Base-by-base conservation (phyloP, 805 yeast genomes). In the Candida palmyrensis region DNA sequence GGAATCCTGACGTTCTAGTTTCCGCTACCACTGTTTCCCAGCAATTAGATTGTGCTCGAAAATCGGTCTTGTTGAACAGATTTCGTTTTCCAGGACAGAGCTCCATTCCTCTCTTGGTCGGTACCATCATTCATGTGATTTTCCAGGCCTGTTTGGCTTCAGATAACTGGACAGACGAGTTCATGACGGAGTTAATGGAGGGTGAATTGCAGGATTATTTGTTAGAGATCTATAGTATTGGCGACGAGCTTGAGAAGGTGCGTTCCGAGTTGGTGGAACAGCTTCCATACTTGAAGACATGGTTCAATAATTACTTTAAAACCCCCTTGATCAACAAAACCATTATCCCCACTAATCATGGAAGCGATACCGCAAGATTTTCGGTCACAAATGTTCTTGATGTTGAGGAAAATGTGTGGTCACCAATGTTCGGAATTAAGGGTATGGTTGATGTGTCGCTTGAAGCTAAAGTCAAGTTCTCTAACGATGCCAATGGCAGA, bases 381-480 rank as follows among this genome's bases (percentile, higher is more conserved):
- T 65, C 80, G 0, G 77, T 83, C 0, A 64, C 75, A 11, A 77
- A 80, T 37, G 73, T 88, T 6, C 62, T 86, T 21, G 96, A 85
- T 48, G 75, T 86, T 7, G 99, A 92, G 55, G 97, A 92, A 48
- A 83, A 79, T 45, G 80, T 92, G 10, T 79, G 95, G 87, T 86
- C 97, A 0, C 95, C 97, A 0, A 71, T 75, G 50, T 88, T 73
- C 60, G 99, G 99, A 0, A 57, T 92, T 6, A 76, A 86, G 44
- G 99, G 99, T 0, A 75, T 81, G 45, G 77, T 89, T 12, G 99
- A 92, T 60, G 96, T 82, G 3, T 87, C 96, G 0, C 69, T 87
- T 2, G 82, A 82, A 43, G 82, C 83, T 0, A 54, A 61, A 17
- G 50, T 71, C 6, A 60, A 61, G 27, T 65, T 64, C 4, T 40